Evolutionary conservation across 2,329 filamentous ascomycete species (phyloP).

Genomic region (Tolypocladium nubicola): DNA sequence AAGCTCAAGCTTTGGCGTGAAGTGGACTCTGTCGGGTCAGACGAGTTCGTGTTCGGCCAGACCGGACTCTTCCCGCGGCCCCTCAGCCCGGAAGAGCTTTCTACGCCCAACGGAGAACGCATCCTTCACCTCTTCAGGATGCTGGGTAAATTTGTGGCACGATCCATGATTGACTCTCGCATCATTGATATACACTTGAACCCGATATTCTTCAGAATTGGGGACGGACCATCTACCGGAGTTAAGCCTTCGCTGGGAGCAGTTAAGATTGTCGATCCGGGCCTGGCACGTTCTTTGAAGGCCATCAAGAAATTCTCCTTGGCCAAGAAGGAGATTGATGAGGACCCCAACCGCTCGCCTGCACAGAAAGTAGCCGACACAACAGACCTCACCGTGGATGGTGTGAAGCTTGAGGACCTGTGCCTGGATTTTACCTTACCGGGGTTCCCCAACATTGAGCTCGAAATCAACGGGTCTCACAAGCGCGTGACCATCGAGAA

Average conservation of each 20-base stretch:
- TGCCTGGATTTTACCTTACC: constrained; percentile 91
- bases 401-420: constrained; percentile 72
- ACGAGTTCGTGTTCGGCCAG: constrained; percentile 76
- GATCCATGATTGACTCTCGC: constrained; percentile 95
- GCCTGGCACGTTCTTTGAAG: constrained; percentile 75
- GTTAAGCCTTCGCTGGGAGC: constrained; percentile 80
- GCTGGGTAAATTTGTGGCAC: constrained; percentile 92
- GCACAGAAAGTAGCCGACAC: constrained; percentile 62
- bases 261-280: constrained; percentile 79
- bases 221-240: constrained; percentile 49
- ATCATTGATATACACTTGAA: constrained; percentile 98
- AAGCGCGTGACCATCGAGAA: constrained; percentile 78
- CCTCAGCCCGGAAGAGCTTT: constrained; percentile 67
- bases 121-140: constrained; percentile 84
- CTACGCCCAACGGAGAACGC: constrained; percentile 71
- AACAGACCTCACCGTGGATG: constrained; percentile 62
- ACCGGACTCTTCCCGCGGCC: constrained; percentile 87
- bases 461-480: constrained; percentile 65
- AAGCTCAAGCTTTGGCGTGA: constrained; percentile 96
- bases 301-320: constrained; percentile 78
- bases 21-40: constrained; percentile 60
- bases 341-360: constrained; percentile 53
- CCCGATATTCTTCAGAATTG: constrained; percentile 92
- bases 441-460: constrained; percentile 78
- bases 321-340: constrained; percentile 73